A percentile compares a stretch with the other conserved stretches of the same genome.
Evolutionary conservation across 129 eudicot species (phyloP).

Genomic region (Logfia minima): DNA sequence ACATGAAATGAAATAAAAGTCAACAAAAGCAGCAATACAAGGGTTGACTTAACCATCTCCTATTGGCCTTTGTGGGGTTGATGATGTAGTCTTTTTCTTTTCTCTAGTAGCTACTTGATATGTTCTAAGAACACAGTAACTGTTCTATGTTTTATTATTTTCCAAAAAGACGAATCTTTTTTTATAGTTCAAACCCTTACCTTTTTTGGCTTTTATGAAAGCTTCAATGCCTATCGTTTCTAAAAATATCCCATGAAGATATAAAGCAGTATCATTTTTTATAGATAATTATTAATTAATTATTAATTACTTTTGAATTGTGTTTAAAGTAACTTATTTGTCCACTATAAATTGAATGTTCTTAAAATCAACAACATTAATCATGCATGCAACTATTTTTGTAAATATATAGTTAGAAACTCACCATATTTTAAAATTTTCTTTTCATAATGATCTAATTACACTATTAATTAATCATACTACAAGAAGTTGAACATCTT

Average conservation of each 20-base stretch:
- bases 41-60: conserved; percentile 28
- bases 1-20: conserved; percentile 11
- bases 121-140: not conserved
- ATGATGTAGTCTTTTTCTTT: conserved; percentile 10
- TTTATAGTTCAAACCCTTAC: no score
- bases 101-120: conserved; percentile 10
- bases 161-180: no score
- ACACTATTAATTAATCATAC: not conserved
- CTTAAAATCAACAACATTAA: not conserved
- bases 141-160: not conserved
- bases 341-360: not conserved
- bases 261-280: no score
- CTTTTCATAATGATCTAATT: not conserved
- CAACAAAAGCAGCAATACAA: conserved; percentile 26
- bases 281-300: no score
- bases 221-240: not conserved
- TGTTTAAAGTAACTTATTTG: no score
- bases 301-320: no score
- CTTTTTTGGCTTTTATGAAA: not conserved
- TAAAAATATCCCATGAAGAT: no score
- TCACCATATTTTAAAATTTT: not conserved
- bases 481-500: not conserved
- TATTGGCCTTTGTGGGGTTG: conserved; percentile 26
- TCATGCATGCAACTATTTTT: not conserved
- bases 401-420: not conserved